Evolutionary conservation across 73 alveolate genomes (phyloP), one percentile per base, ranked within the genome.

Genomic region (Tetrahymena thermophila): DNA sequence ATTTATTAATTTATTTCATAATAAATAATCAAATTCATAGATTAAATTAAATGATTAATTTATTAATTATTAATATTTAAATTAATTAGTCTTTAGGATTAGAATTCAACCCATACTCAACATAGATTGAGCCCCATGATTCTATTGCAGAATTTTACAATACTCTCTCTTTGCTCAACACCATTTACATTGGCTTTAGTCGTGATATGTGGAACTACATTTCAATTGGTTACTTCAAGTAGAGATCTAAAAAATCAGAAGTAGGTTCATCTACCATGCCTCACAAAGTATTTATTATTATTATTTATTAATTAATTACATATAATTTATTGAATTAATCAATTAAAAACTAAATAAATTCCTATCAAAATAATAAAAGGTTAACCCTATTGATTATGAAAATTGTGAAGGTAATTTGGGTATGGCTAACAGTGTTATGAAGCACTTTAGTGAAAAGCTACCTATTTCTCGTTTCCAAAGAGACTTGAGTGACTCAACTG

Each of bases 251-350:
- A 35, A 97, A 96, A 85, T 96, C 98, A 5, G 99, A 98, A 94
- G 98, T 98, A 17, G 99, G 99, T 2, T 97, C 99, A 9, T 98
- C 99, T 15, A 98, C 99, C 35, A 98, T 98, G 99, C 99, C 99
- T 40, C 99, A 98, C 94, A 98, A 98, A 94, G 98, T 97, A 71
- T 4, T 19, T 71, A 50, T 19, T n/a, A n/a, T n/a, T n/a, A n/a
- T n/a, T n/a, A n/a, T n/a, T n/a, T n/a, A n/a, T 71, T 71, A 11
- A 3, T 71, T 71, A 23, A 71, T n/a, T 71, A 71, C n/a, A n/a
- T n/a, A n/a, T n/a, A 28, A 25, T 58, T 13, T 15, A 6, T 8
- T 11, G 56, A 1, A 10, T 55, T 55, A n/a, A 16, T 55, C 15
- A 58, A 58, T 8, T 15, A 2, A 3, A 1, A 58, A 23, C 4